Conservation (phyloP, 1,139 yeast genomes). For the Protomyces inouyei region DNA sequence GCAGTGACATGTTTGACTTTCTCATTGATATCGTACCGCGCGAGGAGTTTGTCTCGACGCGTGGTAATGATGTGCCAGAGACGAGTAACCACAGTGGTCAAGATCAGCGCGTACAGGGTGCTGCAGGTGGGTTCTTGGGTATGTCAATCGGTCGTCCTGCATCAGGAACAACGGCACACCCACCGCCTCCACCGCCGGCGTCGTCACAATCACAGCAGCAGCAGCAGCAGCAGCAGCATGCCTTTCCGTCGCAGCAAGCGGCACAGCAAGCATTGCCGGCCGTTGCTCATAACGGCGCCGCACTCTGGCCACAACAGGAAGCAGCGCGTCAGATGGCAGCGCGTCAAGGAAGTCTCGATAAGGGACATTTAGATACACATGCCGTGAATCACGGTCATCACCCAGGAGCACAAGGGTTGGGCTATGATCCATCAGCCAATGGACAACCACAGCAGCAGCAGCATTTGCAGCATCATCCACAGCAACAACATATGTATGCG, state of each 20-base stretch:
- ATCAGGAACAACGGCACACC: too few species aligned
- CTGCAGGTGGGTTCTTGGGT: slow-evolving; percentile 22
- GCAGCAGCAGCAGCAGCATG: background rate
- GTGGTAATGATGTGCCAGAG: background rate
- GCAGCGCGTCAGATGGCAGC: background rate
- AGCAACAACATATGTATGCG: background rate
- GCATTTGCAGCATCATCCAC: slow-evolving; percentile 7
- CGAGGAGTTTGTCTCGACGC: slow-evolving; percentile 31
- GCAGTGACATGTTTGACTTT: slow-evolving; percentile 95
- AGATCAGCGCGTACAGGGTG: slow-evolving; percentile 18
- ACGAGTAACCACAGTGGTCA: background rate
- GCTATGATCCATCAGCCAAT: background rate
- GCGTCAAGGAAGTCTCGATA: background rate
- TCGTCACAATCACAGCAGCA: background rate
- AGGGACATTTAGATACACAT: slow-evolving; percentile 9
- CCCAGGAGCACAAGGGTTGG: background rate
- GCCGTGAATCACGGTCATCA: background rate
- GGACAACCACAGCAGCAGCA: background rate
- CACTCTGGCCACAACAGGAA: background rate
- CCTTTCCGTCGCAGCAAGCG: background rate
- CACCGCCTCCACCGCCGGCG: background rate
- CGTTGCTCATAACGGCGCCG: background rate
- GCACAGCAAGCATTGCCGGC: background rate
- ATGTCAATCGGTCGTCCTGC: slow-evolving; percentile 13
- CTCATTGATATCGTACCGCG: slow-evolving; percentile 93